Evolutionary conservation across 2,329 filamentous ascomycete species (phyloP), one percentile per base, ranked within the genome.

Genomic region (Diplodia intermedia): DNA sequence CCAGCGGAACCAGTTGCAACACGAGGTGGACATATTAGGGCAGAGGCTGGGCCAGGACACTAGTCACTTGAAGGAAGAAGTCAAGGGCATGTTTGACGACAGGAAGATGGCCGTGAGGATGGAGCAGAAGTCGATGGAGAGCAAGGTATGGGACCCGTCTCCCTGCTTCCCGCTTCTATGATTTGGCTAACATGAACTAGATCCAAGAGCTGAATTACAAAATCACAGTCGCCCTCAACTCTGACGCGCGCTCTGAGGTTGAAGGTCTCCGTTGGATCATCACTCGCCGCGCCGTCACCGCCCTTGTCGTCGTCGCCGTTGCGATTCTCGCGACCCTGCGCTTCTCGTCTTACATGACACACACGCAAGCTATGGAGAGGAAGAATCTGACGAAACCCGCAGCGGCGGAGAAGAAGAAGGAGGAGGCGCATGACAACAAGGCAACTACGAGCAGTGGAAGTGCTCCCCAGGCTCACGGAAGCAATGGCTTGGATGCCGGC

Each of bases 1-100:
- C 71, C 91, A 97, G 76, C 86, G 95, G 50, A 92, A 91, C 4
- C 89, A 94, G 60, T 80, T 99, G 71, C 93, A 97, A 81, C 94
- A 97, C 77, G 95, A 98, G 78, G 89, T 94, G n/a, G 95, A 99
- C 78, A 97, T 97, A 20, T 79, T 97, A 66, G 89, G 88, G 67
- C 95, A 98, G 82, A 87, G 90, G 57, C 83, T 97, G 69, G 91
- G 89, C 40, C 94, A 97, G 79, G 94, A 98, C 77, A 84, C 94
- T 31, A 81, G 89, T 67, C 90, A 87, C 40, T 82, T 98, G 69
- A 95, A 92, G 73, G 94, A 99, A 76, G 92, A 94, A 67, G 86
- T 98, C n/a, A 93, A 94, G 77, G 94, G 93, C 68, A 91, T 97
- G 86, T 97, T 98, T 78, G 94, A 98, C 75, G 94, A 99, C 77